Evolutionary conservation across 768 basidiomycete species (phyloP), one percentile per base, ranked within the genome.

Genomic region (Boletus rubropictus): DNA sequence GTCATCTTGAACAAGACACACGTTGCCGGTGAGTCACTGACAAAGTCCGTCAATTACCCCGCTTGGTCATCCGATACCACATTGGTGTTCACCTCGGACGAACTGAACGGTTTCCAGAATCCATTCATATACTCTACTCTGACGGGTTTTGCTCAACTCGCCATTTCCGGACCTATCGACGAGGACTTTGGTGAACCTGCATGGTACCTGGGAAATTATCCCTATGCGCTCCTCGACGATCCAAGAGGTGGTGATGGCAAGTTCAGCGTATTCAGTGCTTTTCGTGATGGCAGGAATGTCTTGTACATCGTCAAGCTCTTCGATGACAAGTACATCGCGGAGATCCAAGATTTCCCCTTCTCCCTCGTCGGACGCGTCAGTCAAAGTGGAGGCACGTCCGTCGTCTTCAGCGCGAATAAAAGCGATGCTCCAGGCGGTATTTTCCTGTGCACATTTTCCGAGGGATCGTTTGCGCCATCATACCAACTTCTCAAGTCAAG

Each of bases 1-100:
- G 22, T 78, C 37, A 48, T 61, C 20, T 39, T 80, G 25, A 72
- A 76, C 50, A 46, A 57, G 12, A 67, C 54, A 15, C 69, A 65
- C 24, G 71, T 88, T 12, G 81, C 81, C 0, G 82, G 83, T 15
- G 68, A 76, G 52, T 60, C 57, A 34, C 65, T 69, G 44, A 71
- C 69, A n/a, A 66, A 80, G 51, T 75, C 79, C 34, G 77, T 80
- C 22, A 70, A 58, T 10, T 82, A 83, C 54, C 82, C 87, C 0
- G 55, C 65, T 6, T 89, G 86, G 86, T 62, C 72, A 4, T 70
- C 67, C 47, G 69, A 81, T 53, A 72, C 78, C 25, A 71, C 64
- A 4, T 68, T 89, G 32, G 66, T 84, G 38, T 88, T 82, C 65
- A 79, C 81, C 7, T 76, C 72, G 27, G 87, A 90, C 53, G 69